These are phyloP conservation scores for Penicillium janthinellum DNA, from an alignment of 2,329 filamentous ascomycete genomes.

Conservation along the genomic window DNA sequence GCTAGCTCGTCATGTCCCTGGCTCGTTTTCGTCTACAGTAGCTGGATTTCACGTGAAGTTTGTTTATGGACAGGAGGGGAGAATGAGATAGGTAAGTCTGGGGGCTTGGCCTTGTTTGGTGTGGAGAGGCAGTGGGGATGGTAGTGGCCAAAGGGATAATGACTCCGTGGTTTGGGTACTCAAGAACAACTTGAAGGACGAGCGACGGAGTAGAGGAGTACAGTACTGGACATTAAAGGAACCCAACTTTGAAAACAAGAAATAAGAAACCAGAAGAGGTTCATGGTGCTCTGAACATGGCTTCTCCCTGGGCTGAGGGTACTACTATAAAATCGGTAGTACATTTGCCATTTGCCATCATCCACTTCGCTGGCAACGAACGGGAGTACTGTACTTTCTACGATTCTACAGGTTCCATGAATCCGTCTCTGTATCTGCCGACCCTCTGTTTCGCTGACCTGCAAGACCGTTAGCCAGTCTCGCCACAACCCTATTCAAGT, in stretches of 20 bases:
- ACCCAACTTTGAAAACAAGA: neutral
- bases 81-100: neutral
- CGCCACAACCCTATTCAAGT: neutral
- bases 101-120: neutral
- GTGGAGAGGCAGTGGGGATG: neutral
- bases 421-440: too few species aligned
- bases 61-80: neutral
- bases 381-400: neutral
- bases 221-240: neutral
- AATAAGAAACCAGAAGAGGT: conserved; percentile 9
- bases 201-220: neutral
- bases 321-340: neutral
- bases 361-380: neutral
- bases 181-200: neutral
- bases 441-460: neutral
- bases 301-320: neutral
- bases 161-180: neutral
- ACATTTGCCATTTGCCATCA: neutral
- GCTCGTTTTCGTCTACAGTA: neutral
- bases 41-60: too few species aligned
- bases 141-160: neutral
- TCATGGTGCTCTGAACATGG: neutral
- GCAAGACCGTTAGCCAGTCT: neutral
- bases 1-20: neutral
- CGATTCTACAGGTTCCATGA: too few species aligned